Percentiles rank a stretch among this genome's conserved stretches.
phyloP scores from a whole-genome alignment of 2,329 filamentous ascomycete genomes.

The Fusarium incarnatum region DNA sequence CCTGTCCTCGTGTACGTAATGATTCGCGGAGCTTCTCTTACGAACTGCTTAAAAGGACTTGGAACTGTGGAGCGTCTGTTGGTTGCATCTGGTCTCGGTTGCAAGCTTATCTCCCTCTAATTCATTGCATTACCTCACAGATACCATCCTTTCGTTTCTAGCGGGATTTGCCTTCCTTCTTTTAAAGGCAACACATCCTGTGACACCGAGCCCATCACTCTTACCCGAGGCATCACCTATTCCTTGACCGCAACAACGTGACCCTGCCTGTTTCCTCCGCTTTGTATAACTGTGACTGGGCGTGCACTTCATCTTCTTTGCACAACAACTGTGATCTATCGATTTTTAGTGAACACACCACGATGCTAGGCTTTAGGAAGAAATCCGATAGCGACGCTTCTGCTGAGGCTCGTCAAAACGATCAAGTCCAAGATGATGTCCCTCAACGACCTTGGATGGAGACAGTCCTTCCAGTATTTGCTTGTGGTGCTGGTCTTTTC shows the following conservation, averaged over 20 bases:
- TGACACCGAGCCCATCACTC: conserved; percentile 11
- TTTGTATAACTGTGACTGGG: conserved; percentile 16
- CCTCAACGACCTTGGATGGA: conserved; percentile 34
- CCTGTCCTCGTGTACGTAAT: conserved; percentile 22
- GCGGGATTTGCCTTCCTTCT: not conserved
- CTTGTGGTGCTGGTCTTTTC: conserved; percentile 90
- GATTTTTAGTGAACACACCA: not conserved
- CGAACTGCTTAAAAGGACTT: conserved; percentile 21
- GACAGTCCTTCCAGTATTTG: conserved; percentile 74
- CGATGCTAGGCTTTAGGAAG: conserved; percentile 38
- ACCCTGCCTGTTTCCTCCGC: not conserved
- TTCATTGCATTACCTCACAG: conserved; percentile 1
- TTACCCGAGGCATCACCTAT: conserved; percentile 17
- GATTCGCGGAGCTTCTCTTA: conserved; percentile 1
- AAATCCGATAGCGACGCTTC: conserved; percentile 22
- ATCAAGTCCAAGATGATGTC: conserved; percentile 12
- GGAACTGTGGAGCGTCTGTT: not conserved
- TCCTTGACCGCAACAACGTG: not conserved
- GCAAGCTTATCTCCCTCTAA: conserved; percentile 12
- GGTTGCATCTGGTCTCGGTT: not conserved
- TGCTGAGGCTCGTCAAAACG: conserved; percentile 8
- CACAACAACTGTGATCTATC: conserved; percentile 2
- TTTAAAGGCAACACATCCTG: conserved; percentile 13
- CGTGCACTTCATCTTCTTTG: not conserved
- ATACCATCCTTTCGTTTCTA: not conserved